Percentiles rank a stretch among this genome's conserved stretches.
Evolutionary conservation across 306 rosid genomes (phyloP).

Genomic region (Betula pendula): DNA sequence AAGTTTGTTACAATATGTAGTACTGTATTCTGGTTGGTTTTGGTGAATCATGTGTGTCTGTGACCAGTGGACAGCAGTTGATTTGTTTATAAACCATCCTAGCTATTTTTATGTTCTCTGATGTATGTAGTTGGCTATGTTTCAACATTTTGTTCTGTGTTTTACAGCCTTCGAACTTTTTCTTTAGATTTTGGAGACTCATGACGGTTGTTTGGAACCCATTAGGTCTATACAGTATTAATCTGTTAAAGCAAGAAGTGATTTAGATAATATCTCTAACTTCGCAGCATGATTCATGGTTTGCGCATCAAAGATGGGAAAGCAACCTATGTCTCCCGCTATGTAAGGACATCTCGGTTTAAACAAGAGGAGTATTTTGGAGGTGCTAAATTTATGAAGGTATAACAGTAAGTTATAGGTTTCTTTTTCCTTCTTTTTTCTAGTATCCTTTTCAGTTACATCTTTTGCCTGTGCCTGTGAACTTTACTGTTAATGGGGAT

Average conservation of each 20-base stretch:
- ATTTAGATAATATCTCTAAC: conserved; percentile 20
- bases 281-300: conserved; percentile 93
- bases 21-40: too few relatives aligned
- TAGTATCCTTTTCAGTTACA: conserved; percentile 1
- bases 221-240: conserved; percentile 1
- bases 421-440: neutral
- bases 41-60: neutral
- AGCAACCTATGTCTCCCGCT: conserved; percentile 86
- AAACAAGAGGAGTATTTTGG: conserved; percentile 91
- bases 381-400: conserved; percentile 91
- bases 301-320: conserved; percentile 93
- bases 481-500: neutral
- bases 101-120: neutral
- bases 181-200: neutral
- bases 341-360: conserved; percentile 74
- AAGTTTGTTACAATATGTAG: too few relatives aligned
- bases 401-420: conserved; percentile 14
- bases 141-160: neutral
- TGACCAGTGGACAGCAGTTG: neutral
- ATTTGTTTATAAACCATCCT: neutral
- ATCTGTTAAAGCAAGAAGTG: conserved; percentile 10
- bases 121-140: neutral
- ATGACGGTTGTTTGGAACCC: neutral
- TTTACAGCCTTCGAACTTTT: conserved; percentile 3
- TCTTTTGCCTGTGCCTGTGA: neutral